A percentile compares a stretch with the other conserved stretches of the same genome.
Conservation (phyloP, 345 rosid genomes). For the Eucalyptus victrix region DNA sequence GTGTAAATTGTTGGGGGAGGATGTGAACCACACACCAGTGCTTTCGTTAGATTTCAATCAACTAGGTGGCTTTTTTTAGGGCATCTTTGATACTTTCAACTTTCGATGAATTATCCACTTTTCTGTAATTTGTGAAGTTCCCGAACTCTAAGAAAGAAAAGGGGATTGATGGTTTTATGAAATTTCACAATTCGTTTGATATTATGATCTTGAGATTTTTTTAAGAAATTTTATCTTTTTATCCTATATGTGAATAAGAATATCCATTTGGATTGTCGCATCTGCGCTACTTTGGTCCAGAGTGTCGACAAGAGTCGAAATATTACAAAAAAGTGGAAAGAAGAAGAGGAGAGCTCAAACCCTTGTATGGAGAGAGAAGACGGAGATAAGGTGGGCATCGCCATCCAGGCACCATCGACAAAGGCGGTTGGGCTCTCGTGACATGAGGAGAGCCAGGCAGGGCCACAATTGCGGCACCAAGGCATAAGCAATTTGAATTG, state of each 20-base stretch:
- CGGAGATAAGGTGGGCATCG: background rate
- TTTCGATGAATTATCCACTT: background rate
- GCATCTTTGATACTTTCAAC: background rate
- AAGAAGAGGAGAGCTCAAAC: background rate
- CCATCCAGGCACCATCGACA: background rate
- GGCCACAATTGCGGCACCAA: background rate
- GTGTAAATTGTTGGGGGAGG: background rate
- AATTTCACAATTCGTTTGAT: background rate
- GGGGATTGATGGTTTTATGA: background rate
- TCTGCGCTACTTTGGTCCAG: accelerated
- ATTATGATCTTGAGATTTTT: background rate
- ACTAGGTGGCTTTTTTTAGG: background rate
- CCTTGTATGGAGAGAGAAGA: background rate
- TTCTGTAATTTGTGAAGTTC: background rate
- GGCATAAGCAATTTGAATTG: background rate
- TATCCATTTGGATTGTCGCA: background rate
- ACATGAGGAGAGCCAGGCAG: background rate
- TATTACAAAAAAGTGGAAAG: too few relatives aligned
- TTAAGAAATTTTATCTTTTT: background rate
- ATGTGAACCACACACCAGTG: background rate
- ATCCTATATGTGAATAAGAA: background rate
- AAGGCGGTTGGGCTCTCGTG: background rate
- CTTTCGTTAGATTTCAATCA: background rate
- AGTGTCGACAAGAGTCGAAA: background rate
- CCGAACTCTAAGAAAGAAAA: background rate